A percentile compares a stretch with the other conserved stretches of the same genome.
Conservation (phyloP, 371 early-diverging fungal species). For the Chytridiales sp. region DNA sequence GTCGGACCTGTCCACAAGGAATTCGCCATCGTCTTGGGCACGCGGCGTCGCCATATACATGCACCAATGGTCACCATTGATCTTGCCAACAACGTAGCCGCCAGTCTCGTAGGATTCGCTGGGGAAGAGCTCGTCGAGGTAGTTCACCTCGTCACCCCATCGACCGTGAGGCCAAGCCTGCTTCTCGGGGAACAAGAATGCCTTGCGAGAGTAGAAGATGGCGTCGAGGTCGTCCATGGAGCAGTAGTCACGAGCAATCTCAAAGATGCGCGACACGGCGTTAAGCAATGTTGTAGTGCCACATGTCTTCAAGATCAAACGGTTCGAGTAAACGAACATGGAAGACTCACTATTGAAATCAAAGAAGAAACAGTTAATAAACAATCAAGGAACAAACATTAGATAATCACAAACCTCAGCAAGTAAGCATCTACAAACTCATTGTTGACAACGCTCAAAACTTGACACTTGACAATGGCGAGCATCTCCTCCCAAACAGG, state of each 20-base stretch:
- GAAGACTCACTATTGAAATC: slow-evolving; percentile 78
- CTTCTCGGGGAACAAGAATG: slow-evolving; percentile 92
- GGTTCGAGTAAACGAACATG: slow-evolving; percentile 94
- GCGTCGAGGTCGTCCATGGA: slow-evolving; percentile 74
- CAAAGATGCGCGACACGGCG: slow-evolving; percentile 78
- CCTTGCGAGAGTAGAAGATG: slow-evolving; percentile 92
- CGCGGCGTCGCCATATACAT: slow-evolving; percentile 77
- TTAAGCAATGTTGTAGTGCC: slow-evolving; percentile 91
- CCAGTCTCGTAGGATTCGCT: slow-evolving; percentile 46
- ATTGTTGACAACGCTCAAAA: slow-evolving; percentile 78
- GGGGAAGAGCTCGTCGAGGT: slow-evolving; percentile 48
- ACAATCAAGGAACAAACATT: not conserved
- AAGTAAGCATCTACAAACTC: slow-evolving; percentile 85
- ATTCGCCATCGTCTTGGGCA: slow-evolving; percentile 45
- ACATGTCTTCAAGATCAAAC: slow-evolving; percentile 93
- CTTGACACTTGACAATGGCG: slow-evolving; percentile 86
- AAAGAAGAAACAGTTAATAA: slow-evolving; percentile 5
- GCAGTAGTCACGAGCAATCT: slow-evolving; percentile 73
- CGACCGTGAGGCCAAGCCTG: slow-evolving; percentile 85
- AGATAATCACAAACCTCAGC: slow-evolving; percentile 63
- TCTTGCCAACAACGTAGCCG: slow-evolving; percentile 90
- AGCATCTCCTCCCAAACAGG: slow-evolving; percentile 88
- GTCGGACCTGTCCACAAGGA: slow-evolving; percentile 24
- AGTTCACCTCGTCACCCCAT: slow-evolving; percentile 78
- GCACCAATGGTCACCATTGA: slow-evolving; percentile 94